Conservation (phyloP, 148 eudicot species). For the Rhododendron henanense region DNA sequence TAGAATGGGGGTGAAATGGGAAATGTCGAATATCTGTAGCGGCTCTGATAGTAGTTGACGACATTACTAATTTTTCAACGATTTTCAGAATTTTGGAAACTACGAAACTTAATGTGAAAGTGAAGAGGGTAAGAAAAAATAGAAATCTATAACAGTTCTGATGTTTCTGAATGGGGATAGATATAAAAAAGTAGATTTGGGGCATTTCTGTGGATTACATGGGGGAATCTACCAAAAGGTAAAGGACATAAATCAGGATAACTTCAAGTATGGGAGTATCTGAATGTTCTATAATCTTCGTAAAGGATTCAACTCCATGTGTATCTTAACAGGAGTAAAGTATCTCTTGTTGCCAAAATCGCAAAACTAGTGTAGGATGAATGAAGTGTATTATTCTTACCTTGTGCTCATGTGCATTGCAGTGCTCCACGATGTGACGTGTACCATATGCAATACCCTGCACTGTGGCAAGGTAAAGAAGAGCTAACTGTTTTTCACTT, state of each 20-base stretch:
- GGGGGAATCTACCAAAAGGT: background rate
- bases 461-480: conserved; percentile 82
- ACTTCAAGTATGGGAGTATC: background rate
- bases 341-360: background rate
- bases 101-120: background rate
- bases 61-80: background rate
- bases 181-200: background rate
- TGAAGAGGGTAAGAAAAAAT: background rate
- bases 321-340: background rate
- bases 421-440: conserved; percentile 93
- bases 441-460: conserved; percentile 98
- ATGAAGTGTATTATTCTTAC: conserved; percentile 36
- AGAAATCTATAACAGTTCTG: background rate
- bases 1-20: background rate
- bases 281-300: background rate
- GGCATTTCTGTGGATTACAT: background rate
- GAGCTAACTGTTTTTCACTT: conserved; percentile 85
- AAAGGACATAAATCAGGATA: background rate
- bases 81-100: background rate
- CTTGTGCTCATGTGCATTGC: conserved; percentile 92
- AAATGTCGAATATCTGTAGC: background rate
- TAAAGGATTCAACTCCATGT: background rate
- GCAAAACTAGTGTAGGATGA: background rate
- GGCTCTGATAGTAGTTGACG: background rate
- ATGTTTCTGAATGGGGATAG: background rate